Percentiles rank a stretch among this genome's conserved stretches.
Evolutionary conservation across 768 basidiomycete species (phyloP).

Genomic region (Crassisporium funariophilum): DNA sequence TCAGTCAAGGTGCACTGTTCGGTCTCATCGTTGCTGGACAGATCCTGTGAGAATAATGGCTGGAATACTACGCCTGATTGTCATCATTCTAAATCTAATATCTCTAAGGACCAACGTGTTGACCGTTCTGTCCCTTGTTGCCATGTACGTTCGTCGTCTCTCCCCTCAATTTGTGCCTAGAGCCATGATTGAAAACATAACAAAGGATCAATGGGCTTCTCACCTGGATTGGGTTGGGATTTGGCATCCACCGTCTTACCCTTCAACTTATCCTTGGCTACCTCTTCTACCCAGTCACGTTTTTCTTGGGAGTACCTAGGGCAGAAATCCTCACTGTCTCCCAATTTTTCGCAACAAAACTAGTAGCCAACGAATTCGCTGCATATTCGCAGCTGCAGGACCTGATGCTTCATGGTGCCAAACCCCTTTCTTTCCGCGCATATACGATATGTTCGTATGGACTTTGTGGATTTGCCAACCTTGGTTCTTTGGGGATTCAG

Average conservation of each 20-base stretch:
- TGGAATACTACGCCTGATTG: neutral
- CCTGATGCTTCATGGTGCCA: constrained; percentile 38
- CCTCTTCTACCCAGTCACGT: constrained; percentile 85
- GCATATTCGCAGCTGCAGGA: constrained; percentile 67
- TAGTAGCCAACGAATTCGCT: constrained; percentile 86
- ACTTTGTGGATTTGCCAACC: constrained; percentile 90
- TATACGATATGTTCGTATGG: constrained; percentile 86
- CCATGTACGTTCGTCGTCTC: constrained; percentile 38
- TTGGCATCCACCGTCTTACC: constrained; percentile 80
- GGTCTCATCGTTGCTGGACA: constrained; percentile 87
- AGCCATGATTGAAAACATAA: neutral
- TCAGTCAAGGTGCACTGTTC: constrained; percentile 79
- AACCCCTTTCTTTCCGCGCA: constrained; percentile 69
- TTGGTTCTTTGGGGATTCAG: constrained; percentile 85
- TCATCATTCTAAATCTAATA: neutral
- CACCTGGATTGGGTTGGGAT: constrained; percentile 87
- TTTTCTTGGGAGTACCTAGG: constrained; percentile 79
- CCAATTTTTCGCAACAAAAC: constrained; percentile 81
- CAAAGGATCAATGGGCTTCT: constrained; percentile 76
- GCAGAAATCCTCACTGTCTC: constrained; percentile 81
- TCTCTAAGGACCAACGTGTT: constrained; percentile 72
- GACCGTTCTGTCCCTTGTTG: constrained; percentile 81
- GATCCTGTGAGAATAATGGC: constrained; percentile 59
- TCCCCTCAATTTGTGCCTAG: neutral
- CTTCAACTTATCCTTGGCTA: constrained; percentile 86